Percentiles rank a stretch among this genome's conserved stretches.
Evolutionary conservation across 1,139 yeast species (phyloP).

Genomic region (Suhomyces atakaporum): DNA sequence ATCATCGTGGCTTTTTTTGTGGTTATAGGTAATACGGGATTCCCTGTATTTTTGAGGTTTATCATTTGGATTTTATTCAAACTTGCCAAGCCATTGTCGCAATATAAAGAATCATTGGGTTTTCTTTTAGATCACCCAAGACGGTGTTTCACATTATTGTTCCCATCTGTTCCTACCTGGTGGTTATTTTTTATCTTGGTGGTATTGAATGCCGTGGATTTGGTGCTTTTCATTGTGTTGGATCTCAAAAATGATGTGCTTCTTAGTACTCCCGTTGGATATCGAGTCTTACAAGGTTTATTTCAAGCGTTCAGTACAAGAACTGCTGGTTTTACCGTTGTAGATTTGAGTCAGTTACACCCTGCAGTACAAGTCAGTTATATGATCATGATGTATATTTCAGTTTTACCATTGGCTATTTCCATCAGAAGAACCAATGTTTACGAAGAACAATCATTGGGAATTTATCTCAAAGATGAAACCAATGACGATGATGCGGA

Average conservation of each 20-base stretch:
- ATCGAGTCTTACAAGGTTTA: slow-evolving; percentile 74
- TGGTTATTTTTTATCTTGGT: slow-evolving; percentile 81
- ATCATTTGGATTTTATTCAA: slow-evolving; percentile 79
- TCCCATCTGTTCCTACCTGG: slow-evolving; percentile 94
- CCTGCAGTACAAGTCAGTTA: slow-evolving; percentile 94
- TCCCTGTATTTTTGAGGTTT: slow-evolving; percentile 78
- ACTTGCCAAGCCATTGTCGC: slow-evolving; percentile 64
- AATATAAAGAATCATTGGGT: slow-evolving; percentile 73
- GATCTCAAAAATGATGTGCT: slow-evolving; percentile 61
- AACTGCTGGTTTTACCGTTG: slow-evolving; percentile 85
- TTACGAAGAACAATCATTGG: slow-evolving; percentile 93
- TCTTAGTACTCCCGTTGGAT: slow-evolving; percentile 58
- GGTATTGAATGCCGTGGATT: slow-evolving; percentile 71
- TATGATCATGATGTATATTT: slow-evolving; percentile 96
- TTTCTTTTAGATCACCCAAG: slow-evolving; percentile 94
- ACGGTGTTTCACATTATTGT: slow-evolving; percentile 88
- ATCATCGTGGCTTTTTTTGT: slow-evolving; percentile 67
- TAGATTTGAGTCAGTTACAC: slow-evolving; percentile 68
- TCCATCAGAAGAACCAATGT: slow-evolving; percentile 96
- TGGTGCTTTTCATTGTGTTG: slow-evolving; percentile 74
- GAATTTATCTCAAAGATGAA: slow-evolving; percentile 63
- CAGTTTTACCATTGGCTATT: slow-evolving; percentile 93
- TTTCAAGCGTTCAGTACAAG: slow-evolving; percentile 92
- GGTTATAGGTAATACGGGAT: slow-evolving; percentile 90
- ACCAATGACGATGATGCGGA: slow-evolving; percentile 33